Evolutionary conservation across 345 rosid genomes (phyloP).

Genomic region (Corchorus olitorius): DNA sequence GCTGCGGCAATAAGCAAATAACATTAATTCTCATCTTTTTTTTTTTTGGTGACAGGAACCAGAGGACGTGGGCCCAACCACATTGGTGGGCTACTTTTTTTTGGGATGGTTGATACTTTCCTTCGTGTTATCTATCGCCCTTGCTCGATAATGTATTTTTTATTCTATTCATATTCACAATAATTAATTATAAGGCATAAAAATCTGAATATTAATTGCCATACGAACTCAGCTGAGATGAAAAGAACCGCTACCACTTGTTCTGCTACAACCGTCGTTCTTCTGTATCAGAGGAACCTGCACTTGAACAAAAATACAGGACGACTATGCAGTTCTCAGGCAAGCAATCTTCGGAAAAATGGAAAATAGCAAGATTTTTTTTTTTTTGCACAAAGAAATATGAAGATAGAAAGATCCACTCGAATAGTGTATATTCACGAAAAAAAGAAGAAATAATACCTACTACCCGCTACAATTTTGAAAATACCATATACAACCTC

Average conservation of each 20-base stretch:
- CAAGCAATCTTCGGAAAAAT: background rate
- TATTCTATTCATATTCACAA: background rate
- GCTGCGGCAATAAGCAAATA: background rate
- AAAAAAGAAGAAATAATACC: too few relatives aligned
- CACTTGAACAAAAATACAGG: background rate
- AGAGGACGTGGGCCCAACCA: constrained; percentile 75
- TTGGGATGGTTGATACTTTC: constrained; percentile 69
- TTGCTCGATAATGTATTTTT: constrained; percentile 41
- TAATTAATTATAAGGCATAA: too few relatives aligned
- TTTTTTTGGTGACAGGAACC: constrained; percentile 49
- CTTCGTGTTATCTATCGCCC: constrained; percentile 52
- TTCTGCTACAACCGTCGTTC: background rate
- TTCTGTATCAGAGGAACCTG: background rate
- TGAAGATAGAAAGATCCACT: too few relatives aligned
- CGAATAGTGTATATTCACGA: too few relatives aligned
- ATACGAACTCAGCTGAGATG: background rate
- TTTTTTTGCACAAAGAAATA: too few relatives aligned
- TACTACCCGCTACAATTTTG: too few relatives aligned
- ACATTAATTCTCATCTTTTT: background rate
- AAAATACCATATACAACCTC: too few relatives aligned
- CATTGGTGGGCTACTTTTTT: constrained; percentile 67
- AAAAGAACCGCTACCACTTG: background rate
- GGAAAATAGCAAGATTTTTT: background rate
- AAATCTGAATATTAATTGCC: background rate
- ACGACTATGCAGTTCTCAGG: background rate